phyloP scores from a whole-genome alignment of 1,139 yeast species.

The Pichia norvegensis region DNA sequence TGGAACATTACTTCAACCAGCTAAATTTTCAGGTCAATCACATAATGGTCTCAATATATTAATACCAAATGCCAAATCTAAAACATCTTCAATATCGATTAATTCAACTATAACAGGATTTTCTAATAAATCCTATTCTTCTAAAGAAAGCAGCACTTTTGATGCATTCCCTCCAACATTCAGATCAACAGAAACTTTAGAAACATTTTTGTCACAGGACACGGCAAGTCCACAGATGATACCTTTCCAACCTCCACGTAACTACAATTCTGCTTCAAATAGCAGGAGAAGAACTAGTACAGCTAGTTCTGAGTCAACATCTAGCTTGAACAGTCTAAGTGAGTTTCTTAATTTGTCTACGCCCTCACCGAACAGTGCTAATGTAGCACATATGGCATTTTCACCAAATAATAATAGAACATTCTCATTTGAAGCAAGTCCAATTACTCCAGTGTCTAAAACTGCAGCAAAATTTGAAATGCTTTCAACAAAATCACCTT shows the following conservation, averaged over 20 bases:
- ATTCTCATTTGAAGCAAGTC: neutral
- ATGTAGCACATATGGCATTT: neutral
- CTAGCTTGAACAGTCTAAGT: neutral
- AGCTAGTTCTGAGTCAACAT: constrained; percentile 1
- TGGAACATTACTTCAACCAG: neutral
- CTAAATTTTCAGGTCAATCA: neutral
- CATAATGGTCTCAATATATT: neutral
- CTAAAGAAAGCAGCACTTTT: constrained; percentile 4
- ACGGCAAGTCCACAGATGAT: neutral
- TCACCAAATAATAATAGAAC: constrained; percentile 1
- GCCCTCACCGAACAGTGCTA: neutral
- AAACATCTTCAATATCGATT: constrained; percentile 7
- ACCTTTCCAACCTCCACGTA: neutral
- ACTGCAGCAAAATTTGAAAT: constrained; percentile 8
- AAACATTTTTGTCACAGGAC: constrained; percentile 1
- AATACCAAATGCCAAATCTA: neutral
- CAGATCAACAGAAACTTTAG: constrained; percentile 9
- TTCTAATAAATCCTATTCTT: constrained; percentile 6
- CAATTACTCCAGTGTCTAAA: constrained; percentile 10
- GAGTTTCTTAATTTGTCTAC: constrained; percentile 1
- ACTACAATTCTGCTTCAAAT: neutral
- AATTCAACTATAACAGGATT: constrained; percentile 4
- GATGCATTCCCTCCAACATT: neutral
- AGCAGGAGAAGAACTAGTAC: neutral
- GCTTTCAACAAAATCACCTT: constrained; percentile 5